Conservation (phyloP, 116 monocot species). For the Iris pallida region DNA sequence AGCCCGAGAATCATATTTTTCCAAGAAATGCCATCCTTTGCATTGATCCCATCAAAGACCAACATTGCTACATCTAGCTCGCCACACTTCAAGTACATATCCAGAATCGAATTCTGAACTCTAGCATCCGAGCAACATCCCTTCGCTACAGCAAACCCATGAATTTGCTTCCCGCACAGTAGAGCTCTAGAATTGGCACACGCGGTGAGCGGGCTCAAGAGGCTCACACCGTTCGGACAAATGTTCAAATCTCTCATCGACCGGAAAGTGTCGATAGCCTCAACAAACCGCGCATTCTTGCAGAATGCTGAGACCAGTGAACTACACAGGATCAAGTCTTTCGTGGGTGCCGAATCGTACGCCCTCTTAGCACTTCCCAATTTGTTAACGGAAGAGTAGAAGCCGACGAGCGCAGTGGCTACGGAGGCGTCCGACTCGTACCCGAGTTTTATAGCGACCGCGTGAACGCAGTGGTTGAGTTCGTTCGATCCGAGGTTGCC, state of each 20-base stretch:
- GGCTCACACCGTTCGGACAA: constrained; percentile 28
- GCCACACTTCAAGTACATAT: constrained; percentile 40
- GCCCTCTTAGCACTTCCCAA: constrained; percentile 12
- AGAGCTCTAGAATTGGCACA: constrained; percentile 28
- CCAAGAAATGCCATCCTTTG: constrained; percentile 47
- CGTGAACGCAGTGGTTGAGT: constrained; percentile 19
- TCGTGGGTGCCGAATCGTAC: constrained; percentile 16
- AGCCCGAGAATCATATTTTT: constrained; percentile 43
- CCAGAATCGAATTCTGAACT: constrained; percentile 39
- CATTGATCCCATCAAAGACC: constrained; percentile 28
- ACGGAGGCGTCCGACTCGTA: constrained; percentile 16
- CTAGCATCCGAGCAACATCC: constrained; percentile 22
- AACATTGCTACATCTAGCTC: constrained; percentile 18
- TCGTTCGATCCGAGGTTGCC: not conserved
- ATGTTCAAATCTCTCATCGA: constrained; percentile 18
- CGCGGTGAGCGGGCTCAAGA: constrained; percentile 40
- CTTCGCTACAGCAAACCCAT: constrained; percentile 32
- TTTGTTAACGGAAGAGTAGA: constrained; percentile 32
- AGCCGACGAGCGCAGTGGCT: constrained; percentile 34
- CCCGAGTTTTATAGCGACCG: constrained; percentile 24
- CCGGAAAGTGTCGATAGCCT: constrained; percentile 31
- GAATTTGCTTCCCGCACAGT: constrained; percentile 30
- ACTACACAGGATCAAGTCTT: constrained; percentile 44
- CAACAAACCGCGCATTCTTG: constrained; percentile 21
- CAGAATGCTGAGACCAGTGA: constrained; percentile 40